Base-by-base conservation (phyloP, 208 protist species). In the Leishmania arabica region DNA sequence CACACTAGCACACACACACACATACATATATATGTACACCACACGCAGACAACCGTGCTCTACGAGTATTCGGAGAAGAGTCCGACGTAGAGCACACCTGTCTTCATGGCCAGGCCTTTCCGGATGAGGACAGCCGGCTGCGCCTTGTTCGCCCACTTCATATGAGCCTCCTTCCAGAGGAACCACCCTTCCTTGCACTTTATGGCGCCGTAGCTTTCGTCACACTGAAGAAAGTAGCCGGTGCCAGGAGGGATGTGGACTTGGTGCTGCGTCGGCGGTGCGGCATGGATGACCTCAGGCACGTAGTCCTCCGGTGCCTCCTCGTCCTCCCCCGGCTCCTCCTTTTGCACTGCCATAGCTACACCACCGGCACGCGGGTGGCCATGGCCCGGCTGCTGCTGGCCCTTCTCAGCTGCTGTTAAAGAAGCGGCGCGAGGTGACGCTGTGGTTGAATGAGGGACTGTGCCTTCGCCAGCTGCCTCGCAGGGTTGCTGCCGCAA, bases 51-150 rank as follows among this genome's bases (percentile, higher is more conserved):
- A 58, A 21, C 37, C 24, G 5, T 68, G 24, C 21, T 21, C 68
- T 75, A 85, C 24, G 75, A 84, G 68, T 91, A 88, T 77, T 92
- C 87, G 2, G 88, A 89, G 81, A 97, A 97, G n/a, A 97, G 83
- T 19, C 86, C 86, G 15, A 81, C 53, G 60, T 97, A 97, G 15
- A 97, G 73, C 15, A 93, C 82, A 37, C 94, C 94, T 2, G 77
- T 90, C 76, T 95, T 95, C 92, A 97, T 97, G 37, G 92, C 94
- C 69, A 97, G 84, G 17, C 92, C 94, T 80, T 95, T 95, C 17
- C 94, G 87, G n/a, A 97, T 88, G 73, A 95, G 84, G 45, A 81
- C 75, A 1, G 88, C 91, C 40, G 92, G 84, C 81, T 95, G 94
- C 27, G 90, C 77, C 68, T 79, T 83, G 58, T 88, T 74, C 1